Evolutionary conservation across 768 basidiomycete genomes (phyloP), one percentile per base, ranked within the genome.

Genomic region (Lepiota brunneoincarnata): DNA sequence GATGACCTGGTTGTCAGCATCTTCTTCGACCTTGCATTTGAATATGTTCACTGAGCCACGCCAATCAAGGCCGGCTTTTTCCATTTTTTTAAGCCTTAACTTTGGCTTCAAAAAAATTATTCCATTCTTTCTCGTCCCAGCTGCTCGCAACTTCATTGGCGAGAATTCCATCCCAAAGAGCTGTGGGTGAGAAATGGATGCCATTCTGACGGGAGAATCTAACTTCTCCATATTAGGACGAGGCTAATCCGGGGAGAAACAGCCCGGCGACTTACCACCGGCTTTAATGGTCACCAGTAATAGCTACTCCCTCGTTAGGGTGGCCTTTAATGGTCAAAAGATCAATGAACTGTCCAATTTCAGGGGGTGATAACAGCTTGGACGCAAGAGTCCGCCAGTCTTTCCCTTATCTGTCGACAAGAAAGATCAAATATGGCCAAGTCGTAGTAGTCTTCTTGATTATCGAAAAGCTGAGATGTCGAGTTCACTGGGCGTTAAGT

Each of bases 131-230:
- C 63, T 86, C 79, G 3, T 80, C 87, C 90, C 91, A 97, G 18
- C 84, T 79, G 64, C 91, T 93, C 4, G 86, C 87, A 28, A 94
- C 75, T 44, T 90, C 85, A 45, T 73, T 78, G 10, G 82, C 86
- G 49, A 91, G 64, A 51, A 87, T 73, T 46, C 91, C 89, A 59
- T 93, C 87, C 82, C 84, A 89, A 2, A 91, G 71, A 2, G 77
- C 80, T 37, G 92, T 89, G 3, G 93, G 92, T 1, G 93, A 94
- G 43, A 96, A 91, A 59, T 98, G 95, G 37, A 97, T 83, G 2
- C 90, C 79, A 57, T 98, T 97, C 73, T 97, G 94, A 58, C 95
- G 77, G 14, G 89, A 83, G 67, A 87, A 87, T 69, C 95, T 97
- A 76, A 97, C 92, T 94, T 61, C 26, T 56, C 51, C 40, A 40